Conservation (phyloP, 768 basidiomycete species). For the Kwoniella mangroviensis region DNA sequence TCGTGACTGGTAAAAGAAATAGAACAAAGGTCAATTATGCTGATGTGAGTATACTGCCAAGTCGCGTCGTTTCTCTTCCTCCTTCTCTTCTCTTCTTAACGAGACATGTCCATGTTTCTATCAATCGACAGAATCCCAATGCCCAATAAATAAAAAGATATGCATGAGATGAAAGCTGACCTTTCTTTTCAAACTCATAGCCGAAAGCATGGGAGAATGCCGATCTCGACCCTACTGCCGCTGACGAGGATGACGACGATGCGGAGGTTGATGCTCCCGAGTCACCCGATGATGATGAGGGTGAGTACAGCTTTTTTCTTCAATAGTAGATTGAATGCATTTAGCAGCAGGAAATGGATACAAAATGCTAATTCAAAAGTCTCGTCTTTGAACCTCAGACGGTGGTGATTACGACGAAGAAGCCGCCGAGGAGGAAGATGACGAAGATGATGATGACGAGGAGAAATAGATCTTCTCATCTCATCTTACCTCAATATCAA, state of each 20-base stretch:
- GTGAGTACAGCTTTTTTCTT: conserved; percentile 14
- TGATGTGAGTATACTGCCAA: conserved; percentile 38
- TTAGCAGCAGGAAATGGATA: neutral
- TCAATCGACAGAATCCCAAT: too few relatives aligned
- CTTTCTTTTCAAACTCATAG: conserved; percentile 38
- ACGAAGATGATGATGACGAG: conserved; percentile 62
- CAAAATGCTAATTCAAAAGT: too few relatives aligned
- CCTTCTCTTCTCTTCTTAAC: too few relatives aligned
- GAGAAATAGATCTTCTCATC: conserved; percentile 34
- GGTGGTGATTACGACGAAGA: conserved; percentile 50
- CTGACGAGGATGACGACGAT: conserved; percentile 67
- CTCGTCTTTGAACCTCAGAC: neutral
- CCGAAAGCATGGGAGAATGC: conserved; percentile 39
- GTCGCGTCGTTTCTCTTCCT: too few relatives aligned
- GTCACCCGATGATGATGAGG: conserved; percentile 42
- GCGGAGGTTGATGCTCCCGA: conserved; percentile 54
- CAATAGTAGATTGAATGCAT: neutral
- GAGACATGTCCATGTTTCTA: too few relatives aligned
- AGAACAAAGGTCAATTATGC: conserved; percentile 54
- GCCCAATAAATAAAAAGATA: too few relatives aligned
- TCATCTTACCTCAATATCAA: neutral
- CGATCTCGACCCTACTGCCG: conserved; percentile 41
- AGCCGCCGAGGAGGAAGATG: conserved; percentile 59
- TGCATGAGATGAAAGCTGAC: too few relatives aligned
- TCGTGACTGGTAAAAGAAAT: conserved; percentile 21